phyloP scores from a whole-genome alignment of 331 rosid genomes.

The Phaseolus coccineus region DNA sequence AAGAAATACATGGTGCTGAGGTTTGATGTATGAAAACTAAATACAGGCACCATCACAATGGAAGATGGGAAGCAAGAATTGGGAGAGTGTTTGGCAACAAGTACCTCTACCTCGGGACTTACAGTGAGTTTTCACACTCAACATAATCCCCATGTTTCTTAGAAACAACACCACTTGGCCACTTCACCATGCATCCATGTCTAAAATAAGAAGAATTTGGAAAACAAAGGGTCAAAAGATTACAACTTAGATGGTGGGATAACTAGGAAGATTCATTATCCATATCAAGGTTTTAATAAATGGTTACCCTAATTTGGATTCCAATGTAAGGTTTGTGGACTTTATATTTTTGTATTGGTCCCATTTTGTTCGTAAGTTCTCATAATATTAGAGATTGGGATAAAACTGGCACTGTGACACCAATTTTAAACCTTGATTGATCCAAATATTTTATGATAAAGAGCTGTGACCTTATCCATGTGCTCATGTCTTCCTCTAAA shows the following conservation, averaged over 20 bases:
- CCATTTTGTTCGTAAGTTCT: background rate
- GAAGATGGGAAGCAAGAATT: slow-evolving; percentile 92
- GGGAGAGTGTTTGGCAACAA: slow-evolving; percentile 88
- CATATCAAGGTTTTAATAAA: background rate
- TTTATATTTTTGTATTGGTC: background rate
- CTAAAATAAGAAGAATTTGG: slow-evolving; percentile 7
- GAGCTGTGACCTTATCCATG: background rate
- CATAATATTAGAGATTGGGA: background rate
- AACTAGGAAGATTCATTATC: background rate
- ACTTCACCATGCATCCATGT: slow-evolving; percentile 11
- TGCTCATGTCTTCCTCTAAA: slow-evolving; percentile 39
- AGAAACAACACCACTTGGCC: background rate
- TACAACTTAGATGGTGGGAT: background rate
- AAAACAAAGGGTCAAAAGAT: background rate
- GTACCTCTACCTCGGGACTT: slow-evolving; percentile 83
- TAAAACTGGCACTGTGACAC: background rate
- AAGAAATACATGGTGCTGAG: slow-evolving; percentile 5
- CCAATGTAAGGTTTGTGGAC: background rate
- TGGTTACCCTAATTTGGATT: background rate
- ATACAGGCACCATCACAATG: slow-evolving; percentile 78
- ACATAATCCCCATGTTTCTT: background rate
- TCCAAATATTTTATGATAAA: background rate
- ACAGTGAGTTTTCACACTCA: slow-evolving; percentile 58
- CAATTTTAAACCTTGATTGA: background rate
- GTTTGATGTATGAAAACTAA: slow-evolving; percentile 35